Evolutionary conservation across 2,329 filamentous ascomycete genomes (phyloP).

Genomic region (Thelonectria olida): DNA sequence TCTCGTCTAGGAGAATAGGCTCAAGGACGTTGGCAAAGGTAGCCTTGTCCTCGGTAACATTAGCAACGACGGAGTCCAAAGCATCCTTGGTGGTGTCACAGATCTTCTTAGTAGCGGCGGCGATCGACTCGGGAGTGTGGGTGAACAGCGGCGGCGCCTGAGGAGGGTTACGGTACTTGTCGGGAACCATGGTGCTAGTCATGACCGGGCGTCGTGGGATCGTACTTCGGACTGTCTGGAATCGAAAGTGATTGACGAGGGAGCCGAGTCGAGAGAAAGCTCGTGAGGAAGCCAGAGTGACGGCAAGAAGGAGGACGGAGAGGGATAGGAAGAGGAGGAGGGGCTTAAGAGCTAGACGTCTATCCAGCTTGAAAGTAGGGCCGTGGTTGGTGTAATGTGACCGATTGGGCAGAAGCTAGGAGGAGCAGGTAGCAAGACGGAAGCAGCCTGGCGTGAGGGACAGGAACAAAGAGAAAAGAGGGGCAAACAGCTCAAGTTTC

Average conservation of each 20-base stretch:
- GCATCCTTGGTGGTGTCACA: conserved; percentile 70
- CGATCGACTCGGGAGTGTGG: conserved; percentile 74
- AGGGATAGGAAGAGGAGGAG: conserved; percentile 55
- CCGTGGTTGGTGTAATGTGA: conserved; percentile 3
- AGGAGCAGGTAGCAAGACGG: not conserved
- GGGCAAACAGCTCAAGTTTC: conserved; percentile 14
- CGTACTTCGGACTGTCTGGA: conserved; percentile 44
- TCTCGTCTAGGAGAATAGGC: conserved; percentile 80
- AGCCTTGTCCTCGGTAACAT: conserved; percentile 62
- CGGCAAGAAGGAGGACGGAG: conserved; percentile 65
- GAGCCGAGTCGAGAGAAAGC: conserved; percentile 66
- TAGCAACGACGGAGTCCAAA: conserved; percentile 73
- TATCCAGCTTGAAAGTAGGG: conserved; percentile 40
- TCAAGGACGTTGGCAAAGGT: conserved; percentile 65
- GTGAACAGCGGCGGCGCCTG: conserved; percentile 82
- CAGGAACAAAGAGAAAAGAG: not conserved
- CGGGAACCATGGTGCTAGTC: conserved; percentile 70
- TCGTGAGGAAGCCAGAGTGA: conserved; percentile 75
- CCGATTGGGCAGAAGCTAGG: conserved; percentile 31
- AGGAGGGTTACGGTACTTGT: conserved; percentile 76
- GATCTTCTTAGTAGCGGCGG: conserved; percentile 72
- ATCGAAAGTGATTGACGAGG: conserved; percentile 64
- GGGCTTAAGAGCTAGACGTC: conserved; percentile 38
- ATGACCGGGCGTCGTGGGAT: conserved; percentile 47
- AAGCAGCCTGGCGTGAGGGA: not conserved